Evolutionary conservation across 225 moss, liverwort and hornwort species (phyloP).

Genomic region (Thuidium tamariscinum): DNA sequence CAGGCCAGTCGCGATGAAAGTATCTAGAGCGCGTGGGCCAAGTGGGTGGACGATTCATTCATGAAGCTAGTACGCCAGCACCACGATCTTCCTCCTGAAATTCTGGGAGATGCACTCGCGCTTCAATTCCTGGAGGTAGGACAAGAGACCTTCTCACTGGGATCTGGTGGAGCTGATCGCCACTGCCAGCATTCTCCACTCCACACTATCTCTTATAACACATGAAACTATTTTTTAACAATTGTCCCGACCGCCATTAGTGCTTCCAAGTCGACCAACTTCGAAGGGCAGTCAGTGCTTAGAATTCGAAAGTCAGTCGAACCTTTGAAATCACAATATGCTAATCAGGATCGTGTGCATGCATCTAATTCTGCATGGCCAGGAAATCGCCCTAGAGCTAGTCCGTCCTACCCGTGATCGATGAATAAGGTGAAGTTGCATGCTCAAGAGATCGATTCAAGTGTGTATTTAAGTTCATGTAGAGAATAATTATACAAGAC

Average conservation of each 20-base stretch:
- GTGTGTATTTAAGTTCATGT: not conserved
- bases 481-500: not conserved
- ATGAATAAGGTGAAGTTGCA: not conserved
- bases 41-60: not conserved
- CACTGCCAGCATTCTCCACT: not conserved
- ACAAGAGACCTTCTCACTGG: not conserved
- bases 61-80: not conserved
- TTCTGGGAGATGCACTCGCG: not conserved
- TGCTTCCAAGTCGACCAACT: not conserved
- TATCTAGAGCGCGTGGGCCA: not conserved
- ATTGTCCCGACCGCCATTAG: not conserved
- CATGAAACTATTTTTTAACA: not conserved
- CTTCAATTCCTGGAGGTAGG: not conserved
- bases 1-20: slow-evolving; percentile 57
- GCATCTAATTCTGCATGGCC: not conserved
- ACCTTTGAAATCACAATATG: not conserved
- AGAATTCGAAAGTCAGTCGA: not conserved
- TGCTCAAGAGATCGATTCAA: not conserved
- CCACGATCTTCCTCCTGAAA: not conserved
- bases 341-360: not conserved
- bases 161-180: not conserved
- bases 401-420: not conserved
- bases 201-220: not conserved
- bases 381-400: not conserved
- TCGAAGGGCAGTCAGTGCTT: not conserved